phyloP scores from a whole-genome alignment of 2,329 filamentous ascomycete species.

The Cercospora nicotianae region DNA sequence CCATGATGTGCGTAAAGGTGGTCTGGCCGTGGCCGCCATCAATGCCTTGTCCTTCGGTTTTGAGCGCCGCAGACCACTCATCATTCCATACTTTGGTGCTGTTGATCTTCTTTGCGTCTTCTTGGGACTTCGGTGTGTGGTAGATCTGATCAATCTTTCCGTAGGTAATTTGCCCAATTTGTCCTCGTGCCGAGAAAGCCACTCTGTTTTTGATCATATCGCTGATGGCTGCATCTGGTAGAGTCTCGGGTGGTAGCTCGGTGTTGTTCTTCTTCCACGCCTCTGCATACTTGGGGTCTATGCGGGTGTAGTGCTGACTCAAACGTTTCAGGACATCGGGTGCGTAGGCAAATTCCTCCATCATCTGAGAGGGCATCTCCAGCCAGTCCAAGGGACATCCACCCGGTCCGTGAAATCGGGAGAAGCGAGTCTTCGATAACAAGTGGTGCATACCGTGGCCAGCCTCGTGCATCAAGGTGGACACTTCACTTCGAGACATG shows the following conservation, averaged over 20 bases:
- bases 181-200: neutral
- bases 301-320: constrained; percentile 19
- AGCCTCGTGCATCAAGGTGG: constrained; percentile 17
- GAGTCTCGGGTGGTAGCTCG: neutral
- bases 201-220: constrained; percentile 1
- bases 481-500: constrained; percentile 1
- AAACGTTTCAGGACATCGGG: constrained; percentile 13
- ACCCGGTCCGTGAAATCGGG: neutral
- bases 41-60: neutral
- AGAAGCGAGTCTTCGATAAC: constrained; percentile 1
- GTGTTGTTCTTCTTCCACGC: constrained; percentile 10
- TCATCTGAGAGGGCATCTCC: constrained; percentile 16
- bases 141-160: constrained; percentile 2
- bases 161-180: neutral
- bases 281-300: neutral
- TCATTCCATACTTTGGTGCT: constrained; percentile 1
- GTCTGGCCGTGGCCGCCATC: constrained; percentile 5
- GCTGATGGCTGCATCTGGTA: constrained; percentile 5
- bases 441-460: constrained; percentile 24
- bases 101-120: constrained; percentile 9
- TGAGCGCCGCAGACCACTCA: neutral
- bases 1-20: constrained; percentile 5
- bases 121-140: neutral
- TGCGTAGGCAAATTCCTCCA: constrained; percentile 17
- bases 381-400: constrained; percentile 15